phyloP scores from a whole-genome alignment of 2,329 filamentous ascomycete genomes.

The Tolypocladium tropicale region DNA sequence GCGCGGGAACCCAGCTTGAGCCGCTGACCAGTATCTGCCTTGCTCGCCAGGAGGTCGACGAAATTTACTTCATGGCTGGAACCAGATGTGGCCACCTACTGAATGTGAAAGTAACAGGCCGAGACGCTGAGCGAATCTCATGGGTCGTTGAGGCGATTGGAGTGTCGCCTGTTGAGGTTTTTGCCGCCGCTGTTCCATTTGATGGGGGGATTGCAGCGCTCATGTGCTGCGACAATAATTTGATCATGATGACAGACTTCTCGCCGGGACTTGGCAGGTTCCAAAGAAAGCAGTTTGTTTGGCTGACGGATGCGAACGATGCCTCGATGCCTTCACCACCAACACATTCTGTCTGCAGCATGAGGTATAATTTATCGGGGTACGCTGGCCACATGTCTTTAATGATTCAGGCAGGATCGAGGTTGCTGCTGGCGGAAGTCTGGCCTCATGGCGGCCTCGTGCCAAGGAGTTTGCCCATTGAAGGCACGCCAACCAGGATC shows the following conservation, averaged over 20 bases:
- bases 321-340: constrained; percentile 33
- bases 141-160: constrained; percentile 24
- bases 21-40: constrained; percentile 35
- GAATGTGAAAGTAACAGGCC: constrained; percentile 20
- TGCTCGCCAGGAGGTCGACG: constrained; percentile 15
- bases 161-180: constrained; percentile 23
- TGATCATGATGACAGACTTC: constrained; percentile 32
- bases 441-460: constrained; percentile 34
- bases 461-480: constrained; percentile 36
- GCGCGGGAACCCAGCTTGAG: constrained; percentile 14
- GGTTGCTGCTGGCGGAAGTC: constrained; percentile 43
- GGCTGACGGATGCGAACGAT: constrained; percentile 40
- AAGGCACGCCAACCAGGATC: constrained; percentile 39
- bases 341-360: constrained; percentile 35
- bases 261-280: constrained; percentile 20
- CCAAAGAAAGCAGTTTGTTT: constrained; percentile 33
- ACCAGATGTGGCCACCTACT: constrained; percentile 43
- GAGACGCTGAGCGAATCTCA: constrained; percentile 10
- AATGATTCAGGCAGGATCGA: constrained; percentile 38
- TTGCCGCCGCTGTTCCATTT: constrained; percentile 14
- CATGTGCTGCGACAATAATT: constrained; percentile 36
- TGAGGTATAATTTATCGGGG: constrained; percentile 29
- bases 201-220: constrained; percentile 23
- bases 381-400: constrained; percentile 29
- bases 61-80: constrained; percentile 29